Percentiles rank a stretch among this genome's conserved stretches.
phyloP scores from a whole-genome alignment of 176 grass and related monocot species.

The Aechmea fasciata region DNA sequence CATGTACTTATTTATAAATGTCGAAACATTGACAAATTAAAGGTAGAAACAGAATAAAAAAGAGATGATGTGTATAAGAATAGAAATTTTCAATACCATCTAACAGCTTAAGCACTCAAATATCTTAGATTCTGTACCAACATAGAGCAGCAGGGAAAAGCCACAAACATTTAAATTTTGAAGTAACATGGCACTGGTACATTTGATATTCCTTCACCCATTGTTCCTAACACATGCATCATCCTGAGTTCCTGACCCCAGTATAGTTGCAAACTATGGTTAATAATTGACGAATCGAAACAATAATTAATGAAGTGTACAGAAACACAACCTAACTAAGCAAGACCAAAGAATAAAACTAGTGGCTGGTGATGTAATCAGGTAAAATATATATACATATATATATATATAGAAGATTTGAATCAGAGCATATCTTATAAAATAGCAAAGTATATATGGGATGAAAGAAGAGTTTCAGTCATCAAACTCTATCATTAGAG shows the following conservation, averaged over 20 bases:
- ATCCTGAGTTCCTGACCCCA: not conserved
- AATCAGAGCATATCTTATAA: slow-evolving; percentile 17
- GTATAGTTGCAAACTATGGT: not conserved
- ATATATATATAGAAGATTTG: not conserved
- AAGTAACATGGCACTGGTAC: not conserved
- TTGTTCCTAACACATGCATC: slow-evolving; percentile 2
- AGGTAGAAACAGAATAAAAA: no score
- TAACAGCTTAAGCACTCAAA: no score
- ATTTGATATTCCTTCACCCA: not conserved
- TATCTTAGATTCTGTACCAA: not conserved
- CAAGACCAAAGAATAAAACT: not conserved
- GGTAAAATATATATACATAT: no score
- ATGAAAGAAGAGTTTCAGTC: slow-evolving; percentile 2
- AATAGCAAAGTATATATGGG: slow-evolving; percentile 16
- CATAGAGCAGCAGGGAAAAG: not conserved
- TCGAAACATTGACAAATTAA: no score
- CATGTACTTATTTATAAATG: no score
- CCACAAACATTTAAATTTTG: not conserved
- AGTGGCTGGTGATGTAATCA: slow-evolving; percentile 12
- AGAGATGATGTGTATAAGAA: no score
- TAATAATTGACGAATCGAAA: not conserved
- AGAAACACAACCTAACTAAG: slow-evolving; percentile 1
- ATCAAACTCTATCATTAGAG: slow-evolving; percentile 8
- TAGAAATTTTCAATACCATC: no score
- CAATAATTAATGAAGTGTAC: not conserved